Conservation (phyloP, 2,329 filamentous ascomycete genomes). For the Phoma sp. region DNA sequence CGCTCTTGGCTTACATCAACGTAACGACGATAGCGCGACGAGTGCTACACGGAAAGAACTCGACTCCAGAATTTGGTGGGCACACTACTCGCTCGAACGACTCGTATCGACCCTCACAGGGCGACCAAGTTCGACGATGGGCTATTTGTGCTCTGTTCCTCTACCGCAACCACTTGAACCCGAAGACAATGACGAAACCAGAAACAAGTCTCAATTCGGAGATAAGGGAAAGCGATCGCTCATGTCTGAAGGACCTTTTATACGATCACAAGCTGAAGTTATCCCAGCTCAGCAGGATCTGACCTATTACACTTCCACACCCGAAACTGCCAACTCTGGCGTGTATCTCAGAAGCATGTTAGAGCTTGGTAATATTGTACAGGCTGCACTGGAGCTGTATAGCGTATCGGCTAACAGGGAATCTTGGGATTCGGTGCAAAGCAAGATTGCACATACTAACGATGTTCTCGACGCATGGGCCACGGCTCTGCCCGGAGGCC, state of each 20-base stretch:
- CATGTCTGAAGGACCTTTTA: not conserved
- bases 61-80: slow-evolving; percentile 49
- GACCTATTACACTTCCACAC: not conserved
- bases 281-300: not conserved
- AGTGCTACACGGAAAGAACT: slow-evolving; percentile 40
- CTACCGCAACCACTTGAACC: slow-evolving; percentile 40
- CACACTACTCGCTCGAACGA: slow-evolving; percentile 46
- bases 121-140: slow-evolving; percentile 40
- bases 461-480: slow-evolving; percentile 45
- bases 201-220: slow-evolving; percentile 22
- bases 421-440: slow-evolving; percentile 46
- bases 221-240: not conserved
- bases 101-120: slow-evolving; percentile 47
- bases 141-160: slow-evolving; percentile 38
- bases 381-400: slow-evolving; percentile 45
- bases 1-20: slow-evolving; percentile 46
- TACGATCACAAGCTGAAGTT: not conserved
- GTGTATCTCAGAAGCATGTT: slow-evolving; percentile 27
- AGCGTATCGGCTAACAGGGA: slow-evolving; percentile 31
- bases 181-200: slow-evolving; percentile 28
- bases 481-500: slow-evolving; percentile 30
- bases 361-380: slow-evolving; percentile 36
- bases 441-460: slow-evolving; percentile 32
- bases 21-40: slow-evolving; percentile 37
- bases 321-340: slow-evolving; percentile 27